phyloP scores from a whole-genome alignment of 768 basidiomycete genomes.

The Lyophyllum shimeji region DNA sequence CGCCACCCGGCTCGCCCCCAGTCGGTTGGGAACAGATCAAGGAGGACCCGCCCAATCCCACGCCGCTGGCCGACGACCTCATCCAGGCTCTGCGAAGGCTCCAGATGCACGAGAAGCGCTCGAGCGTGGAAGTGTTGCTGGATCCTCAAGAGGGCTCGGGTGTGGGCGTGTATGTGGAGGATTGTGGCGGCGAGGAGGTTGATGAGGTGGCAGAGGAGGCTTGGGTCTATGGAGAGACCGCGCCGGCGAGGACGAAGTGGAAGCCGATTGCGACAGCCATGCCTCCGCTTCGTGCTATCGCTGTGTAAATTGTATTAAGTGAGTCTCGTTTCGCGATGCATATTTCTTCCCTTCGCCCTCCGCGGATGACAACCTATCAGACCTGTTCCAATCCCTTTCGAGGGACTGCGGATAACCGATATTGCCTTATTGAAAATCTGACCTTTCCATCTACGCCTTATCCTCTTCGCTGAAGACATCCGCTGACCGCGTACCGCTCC shows the following conservation, averaged over 20 bases:
- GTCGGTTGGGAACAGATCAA: constrained; percentile 92
- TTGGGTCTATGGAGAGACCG: constrained; percentile 65
- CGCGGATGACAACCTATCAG: constrained; percentile 68
- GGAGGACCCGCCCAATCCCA: constrained; percentile 87
- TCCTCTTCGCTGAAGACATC: neutral
- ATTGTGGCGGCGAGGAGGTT: constrained; percentile 49
- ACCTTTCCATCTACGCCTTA: constrained; percentile 19
- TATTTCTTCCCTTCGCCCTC: constrained; percentile 3
- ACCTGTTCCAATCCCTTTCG: constrained; percentile 70
- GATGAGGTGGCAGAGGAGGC: constrained; percentile 47
- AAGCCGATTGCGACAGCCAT: constrained; percentile 51
- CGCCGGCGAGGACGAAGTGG: constrained; percentile 54
- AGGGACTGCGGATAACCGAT: constrained; percentile 54
- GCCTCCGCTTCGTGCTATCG: constrained; percentile 46
- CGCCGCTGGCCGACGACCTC: constrained; percentile 86
- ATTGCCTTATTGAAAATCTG: constrained; percentile 66
- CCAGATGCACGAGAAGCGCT: constrained; percentile 47
- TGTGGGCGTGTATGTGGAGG: constrained; percentile 78
- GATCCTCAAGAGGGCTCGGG: constrained; percentile 70
- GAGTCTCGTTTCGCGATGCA: constrained; percentile 10
- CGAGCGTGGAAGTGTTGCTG: constrained; percentile 56
- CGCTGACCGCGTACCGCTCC: neutral
- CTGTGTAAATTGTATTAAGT: constrained; percentile 20
- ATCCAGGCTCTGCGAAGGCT: constrained; percentile 75
- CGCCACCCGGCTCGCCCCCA: constrained; percentile 96